Conservation (phyloP, 225 moss, liverwort and hornwort species). For the Neckera pumila region DNA sequence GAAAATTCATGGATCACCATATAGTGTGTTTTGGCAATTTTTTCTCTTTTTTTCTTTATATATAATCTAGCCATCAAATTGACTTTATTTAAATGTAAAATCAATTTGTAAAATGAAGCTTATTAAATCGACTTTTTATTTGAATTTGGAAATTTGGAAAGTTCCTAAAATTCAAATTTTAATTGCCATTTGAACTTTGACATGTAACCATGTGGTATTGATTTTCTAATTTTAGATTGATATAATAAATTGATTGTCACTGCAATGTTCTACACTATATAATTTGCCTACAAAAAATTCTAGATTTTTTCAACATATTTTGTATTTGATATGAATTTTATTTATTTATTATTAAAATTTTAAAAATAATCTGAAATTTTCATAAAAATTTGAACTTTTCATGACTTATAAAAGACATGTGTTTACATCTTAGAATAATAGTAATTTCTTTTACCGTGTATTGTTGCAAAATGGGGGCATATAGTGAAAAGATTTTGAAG, state of each 20-base stretch:
- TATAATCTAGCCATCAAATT: neutral
- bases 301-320: neutral
- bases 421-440: neutral
- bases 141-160: neutral
- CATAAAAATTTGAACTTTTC: neutral
- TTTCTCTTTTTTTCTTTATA: fast-evolving
- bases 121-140: neutral
- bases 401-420: neutral
- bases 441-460: too few relatives aligned
- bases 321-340: neutral
- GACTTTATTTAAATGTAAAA: neutral
- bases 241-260: neutral
- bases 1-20: too few relatives aligned
- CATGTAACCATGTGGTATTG: neutral
- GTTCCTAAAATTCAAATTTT: neutral
- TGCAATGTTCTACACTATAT: neutral
- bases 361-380: neutral
- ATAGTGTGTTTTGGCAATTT: neutral
- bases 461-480: neutral
- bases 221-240: neutral
- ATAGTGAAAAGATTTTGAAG: neutral
- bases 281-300: neutral
- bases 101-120: neutral
- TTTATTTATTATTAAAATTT: neutral
- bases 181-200: neutral